Evolutionary conservation across 495 filamentous ascomycete species (phyloP).

Genomic region (Podospora pseudocomata): DNA sequence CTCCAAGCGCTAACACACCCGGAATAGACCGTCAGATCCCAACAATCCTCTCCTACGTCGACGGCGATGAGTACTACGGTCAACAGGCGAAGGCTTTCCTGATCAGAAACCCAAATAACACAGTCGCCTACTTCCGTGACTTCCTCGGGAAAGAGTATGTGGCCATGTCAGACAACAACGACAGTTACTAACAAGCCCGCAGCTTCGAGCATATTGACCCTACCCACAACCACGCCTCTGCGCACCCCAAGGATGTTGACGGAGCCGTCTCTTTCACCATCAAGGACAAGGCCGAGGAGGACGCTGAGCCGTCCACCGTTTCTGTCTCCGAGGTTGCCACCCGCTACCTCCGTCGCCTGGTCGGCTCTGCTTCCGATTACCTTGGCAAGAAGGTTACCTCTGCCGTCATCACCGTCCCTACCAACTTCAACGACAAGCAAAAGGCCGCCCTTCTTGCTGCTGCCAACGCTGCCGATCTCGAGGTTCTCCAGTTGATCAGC

Average conservation of each 20-base stretch:
- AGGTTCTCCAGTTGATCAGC: conserved; percentile 86
- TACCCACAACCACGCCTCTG: conserved; percentile 87
- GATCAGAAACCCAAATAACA: conserved; percentile 86
- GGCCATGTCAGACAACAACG: neutral
- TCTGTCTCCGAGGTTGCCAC: conserved; percentile 82
- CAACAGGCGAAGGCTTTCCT: conserved; percentile 91
- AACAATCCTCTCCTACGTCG: conserved; percentile 86
- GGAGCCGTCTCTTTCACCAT: conserved; percentile 78
- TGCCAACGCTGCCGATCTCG: conserved; percentile 76
- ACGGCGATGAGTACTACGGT: conserved; percentile 94
- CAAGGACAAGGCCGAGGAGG: conserved; percentile 74
- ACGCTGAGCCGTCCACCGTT: conserved; percentile 57
- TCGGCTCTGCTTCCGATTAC: conserved; percentile 82
- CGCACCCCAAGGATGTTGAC: conserved; percentile 76
- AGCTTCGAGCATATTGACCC: conserved; percentile 95
- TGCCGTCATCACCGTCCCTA: conserved; percentile 89
- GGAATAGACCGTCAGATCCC: conserved; percentile 89
- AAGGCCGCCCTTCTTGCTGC: conserved; percentile 72
- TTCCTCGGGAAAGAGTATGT: conserved; percentile 86
- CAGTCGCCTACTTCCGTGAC: conserved; percentile 91
- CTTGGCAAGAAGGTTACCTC: conserved; percentile 87
- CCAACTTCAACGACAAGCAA: conserved; percentile 85
- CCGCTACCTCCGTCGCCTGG: conserved; percentile 78
- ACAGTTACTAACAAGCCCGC: neutral
- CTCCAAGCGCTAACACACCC: neutral